phyloP scores from a whole-genome alignment of 1,284 basidiomycete species.

The Exsudoporus floridanus region DNA sequence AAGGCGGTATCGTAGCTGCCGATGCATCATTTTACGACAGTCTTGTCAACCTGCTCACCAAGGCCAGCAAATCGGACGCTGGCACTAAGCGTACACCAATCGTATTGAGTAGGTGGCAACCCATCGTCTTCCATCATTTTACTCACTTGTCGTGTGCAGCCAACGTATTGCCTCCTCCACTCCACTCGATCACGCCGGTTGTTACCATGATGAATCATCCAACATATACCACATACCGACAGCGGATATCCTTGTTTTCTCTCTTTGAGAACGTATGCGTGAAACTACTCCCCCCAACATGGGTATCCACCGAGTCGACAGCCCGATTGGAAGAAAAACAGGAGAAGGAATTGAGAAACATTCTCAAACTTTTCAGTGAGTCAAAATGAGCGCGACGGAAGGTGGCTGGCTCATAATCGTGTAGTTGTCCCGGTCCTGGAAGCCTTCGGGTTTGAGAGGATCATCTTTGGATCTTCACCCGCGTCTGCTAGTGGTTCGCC shows the following conservation, averaged over 20 bases:
- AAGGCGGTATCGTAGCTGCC: slow-evolving; percentile 45
- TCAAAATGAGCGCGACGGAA: slow-evolving; percentile 26
- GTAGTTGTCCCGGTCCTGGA: slow-evolving; percentile 76
- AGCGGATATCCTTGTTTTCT: slow-evolving; percentile 73
- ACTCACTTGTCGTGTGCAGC: slow-evolving; percentile 46
- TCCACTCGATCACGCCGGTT: slow-evolving; percentile 67
- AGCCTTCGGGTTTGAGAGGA: slow-evolving; percentile 60
- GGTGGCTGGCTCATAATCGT: slow-evolving; percentile 1
- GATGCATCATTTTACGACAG: slow-evolving; percentile 62
- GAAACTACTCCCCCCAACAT: slow-evolving; percentile 79
- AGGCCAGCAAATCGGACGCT: slow-evolving; percentile 42
- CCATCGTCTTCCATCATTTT: slow-evolving; percentile 1
- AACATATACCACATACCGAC: slow-evolving; percentile 71
- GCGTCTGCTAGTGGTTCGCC: slow-evolving; percentile 51
- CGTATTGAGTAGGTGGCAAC: slow-evolving; percentile 66
- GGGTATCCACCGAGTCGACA: slow-evolving; percentile 41
- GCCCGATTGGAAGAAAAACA: slow-evolving; percentile 38
- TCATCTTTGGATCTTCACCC: slow-evolving; percentile 60
- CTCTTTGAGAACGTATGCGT: slow-evolving; percentile 72
- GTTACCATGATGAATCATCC: slow-evolving; percentile 77
- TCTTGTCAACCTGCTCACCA: slow-evolving; percentile 72
- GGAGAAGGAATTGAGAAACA: slow-evolving; percentile 66
- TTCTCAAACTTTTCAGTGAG: slow-evolving; percentile 88
- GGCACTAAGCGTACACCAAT: slow-evolving; percentile 52
- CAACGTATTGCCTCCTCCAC: slow-evolving; percentile 82